Evolutionary conservation across 2,329 filamentous ascomycete species (phyloP).

Genomic region (Fusarium miscanthi): DNA sequence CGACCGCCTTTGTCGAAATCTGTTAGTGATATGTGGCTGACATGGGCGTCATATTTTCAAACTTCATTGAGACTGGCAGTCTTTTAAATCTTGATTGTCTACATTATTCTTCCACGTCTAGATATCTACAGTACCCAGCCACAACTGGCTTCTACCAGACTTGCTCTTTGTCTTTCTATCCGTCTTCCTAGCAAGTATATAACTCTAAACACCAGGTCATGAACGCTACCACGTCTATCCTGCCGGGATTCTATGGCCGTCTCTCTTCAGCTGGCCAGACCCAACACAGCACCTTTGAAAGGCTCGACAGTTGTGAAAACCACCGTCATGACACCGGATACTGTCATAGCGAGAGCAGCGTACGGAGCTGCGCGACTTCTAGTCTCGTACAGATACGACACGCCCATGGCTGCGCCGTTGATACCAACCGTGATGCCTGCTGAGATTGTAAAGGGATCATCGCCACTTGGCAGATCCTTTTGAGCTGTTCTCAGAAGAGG

Average conservation of each 20-base stretch:
- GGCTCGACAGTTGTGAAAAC: conserved; percentile 63
- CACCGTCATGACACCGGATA: conserved; percentile 67
- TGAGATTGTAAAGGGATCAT: conserved; percentile 56
- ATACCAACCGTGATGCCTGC: conserved; percentile 65
- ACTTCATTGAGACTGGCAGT: background rate
- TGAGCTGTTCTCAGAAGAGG: conserved; percentile 17
- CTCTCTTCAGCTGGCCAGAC: conserved; percentile 46
- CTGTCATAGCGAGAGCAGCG: conserved; percentile 67
- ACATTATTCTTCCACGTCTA: conserved; percentile 16
- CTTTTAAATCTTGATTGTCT: conserved; percentile 5
- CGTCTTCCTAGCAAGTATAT: conserved; percentile 17
- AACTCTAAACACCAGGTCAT: conserved; percentile 34
- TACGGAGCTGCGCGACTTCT: conserved; percentile 65
- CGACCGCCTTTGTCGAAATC: background rate
- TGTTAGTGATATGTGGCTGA: conserved; percentile 10
- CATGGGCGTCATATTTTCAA: background rate
- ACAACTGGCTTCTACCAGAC: conserved; percentile 11
- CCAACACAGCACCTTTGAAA: conserved; percentile 54
- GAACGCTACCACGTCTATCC: conserved; percentile 9
- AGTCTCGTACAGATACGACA: conserved; percentile 66
- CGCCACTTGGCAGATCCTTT: conserved; percentile 37
- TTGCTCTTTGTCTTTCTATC: conserved; percentile 21
- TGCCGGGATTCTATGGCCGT: background rate
- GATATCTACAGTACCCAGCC: conserved; percentile 21
- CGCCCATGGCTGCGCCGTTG: conserved; percentile 70